phyloP scores from a whole-genome alignment of 345 rosid genomes.

The Salix arbutifolia region DNA sequence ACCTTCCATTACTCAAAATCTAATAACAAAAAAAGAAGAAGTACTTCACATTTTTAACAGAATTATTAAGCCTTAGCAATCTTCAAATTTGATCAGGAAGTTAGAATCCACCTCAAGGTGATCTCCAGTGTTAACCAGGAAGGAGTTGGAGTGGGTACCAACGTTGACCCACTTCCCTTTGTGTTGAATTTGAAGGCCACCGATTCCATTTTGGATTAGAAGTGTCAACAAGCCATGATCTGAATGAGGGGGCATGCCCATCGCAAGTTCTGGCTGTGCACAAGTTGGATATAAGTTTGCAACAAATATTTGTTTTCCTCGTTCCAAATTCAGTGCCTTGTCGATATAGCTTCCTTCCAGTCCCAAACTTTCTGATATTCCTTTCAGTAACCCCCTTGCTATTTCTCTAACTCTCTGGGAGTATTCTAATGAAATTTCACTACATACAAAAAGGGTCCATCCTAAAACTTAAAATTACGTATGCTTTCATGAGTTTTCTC shows the following conservation, averaged over 20 bases:
- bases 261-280: conserved; percentile 51
- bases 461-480: no score
- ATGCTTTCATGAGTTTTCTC: no score
- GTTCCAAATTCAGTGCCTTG: conserved; percentile 23
- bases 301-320: conserved; percentile 23
- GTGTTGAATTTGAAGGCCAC: conserved; percentile 48
- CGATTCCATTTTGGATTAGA: conserved; percentile 35
- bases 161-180: conserved; percentile 47
- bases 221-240: conserved; percentile 55
- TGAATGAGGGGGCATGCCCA: conserved; percentile 58
- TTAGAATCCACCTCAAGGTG: conserved; percentile 42
- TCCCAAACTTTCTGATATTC: conserved; percentile 50
- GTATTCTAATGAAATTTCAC: conserved; percentile 32
- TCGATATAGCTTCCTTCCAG: conserved; percentile 33
- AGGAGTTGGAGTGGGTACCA: conserved; percentile 29
- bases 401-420: conserved; percentile 28
- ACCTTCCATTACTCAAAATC: no score
- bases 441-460: conserved; percentile 1
- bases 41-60: no score
- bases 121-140: conserved; percentile 48
- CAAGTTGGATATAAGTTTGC: conserved; percentile 54
- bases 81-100: background rate
- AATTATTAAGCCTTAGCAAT: no score
- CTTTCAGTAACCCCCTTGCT: conserved; percentile 32
- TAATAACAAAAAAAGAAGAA: no score